Evolutionary conservation across 768 basidiomycete species (phyloP).

Genomic region (Coprinopsis marcescibilis): DNA sequence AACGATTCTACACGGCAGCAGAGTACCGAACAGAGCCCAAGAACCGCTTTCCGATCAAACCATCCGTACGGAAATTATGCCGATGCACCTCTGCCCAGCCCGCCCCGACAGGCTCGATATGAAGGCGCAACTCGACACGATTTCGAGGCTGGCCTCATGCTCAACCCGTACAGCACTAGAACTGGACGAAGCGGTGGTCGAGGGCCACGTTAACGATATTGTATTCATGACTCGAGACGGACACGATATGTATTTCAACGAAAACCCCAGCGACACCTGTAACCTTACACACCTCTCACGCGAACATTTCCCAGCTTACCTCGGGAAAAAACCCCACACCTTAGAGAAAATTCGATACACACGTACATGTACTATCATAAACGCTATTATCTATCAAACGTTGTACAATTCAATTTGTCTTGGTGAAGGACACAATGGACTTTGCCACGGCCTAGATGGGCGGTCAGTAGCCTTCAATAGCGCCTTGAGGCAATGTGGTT

Average conservation of each 20-base stretch:
- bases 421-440: no score
- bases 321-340: no score
- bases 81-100: constrained; percentile 5
- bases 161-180: constrained; percentile 2
- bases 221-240: neutral
- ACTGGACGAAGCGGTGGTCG: neutral
- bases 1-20: constrained; percentile 1
- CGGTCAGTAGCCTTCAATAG: no score
- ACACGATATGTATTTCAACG: no score
- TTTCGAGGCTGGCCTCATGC: constrained; percentile 9
- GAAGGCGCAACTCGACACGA: neutral
- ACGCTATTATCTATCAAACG: no score
- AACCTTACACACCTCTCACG: no score
- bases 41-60: neutral
- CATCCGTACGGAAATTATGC: constrained; percentile 1
- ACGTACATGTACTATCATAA: no score
- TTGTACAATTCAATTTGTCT: no score
- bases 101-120: constrained; percentile 6
- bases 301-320: no score
- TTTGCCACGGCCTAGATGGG: no score
- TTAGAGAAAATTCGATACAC: no score
- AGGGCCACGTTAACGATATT: neutral
- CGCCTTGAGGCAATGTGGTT: neutral
- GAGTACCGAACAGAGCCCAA: neutral
- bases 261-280: no score